Base-by-base conservation (phyloP, 1,284 basidiomycete species). In the Boletus coffeatus region DNA sequence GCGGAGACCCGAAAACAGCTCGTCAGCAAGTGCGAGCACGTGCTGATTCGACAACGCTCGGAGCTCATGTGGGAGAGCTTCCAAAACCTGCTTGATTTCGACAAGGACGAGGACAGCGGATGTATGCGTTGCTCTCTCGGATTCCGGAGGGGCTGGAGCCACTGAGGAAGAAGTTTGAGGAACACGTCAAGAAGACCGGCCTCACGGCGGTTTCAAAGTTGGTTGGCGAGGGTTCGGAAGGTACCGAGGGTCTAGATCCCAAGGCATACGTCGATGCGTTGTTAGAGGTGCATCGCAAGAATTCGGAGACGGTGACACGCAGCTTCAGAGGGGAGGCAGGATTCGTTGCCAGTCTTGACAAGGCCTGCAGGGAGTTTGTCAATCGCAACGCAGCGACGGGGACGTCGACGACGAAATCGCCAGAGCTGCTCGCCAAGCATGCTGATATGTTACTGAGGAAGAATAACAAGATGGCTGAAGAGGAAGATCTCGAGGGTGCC, bases 301-400 rank as follows among this genome's bases (percentile, higher is more conserved):
- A 95, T 77, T 88, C 90, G 64, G 92, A 94, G 70, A 93, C 94
- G 1, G 94, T 98, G 65, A 84, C 88, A 60, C 84, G 92, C 62
- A 94, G 93, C 66, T 99, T 99, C 84, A 88, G 90, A 69, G 90
- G 89, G 34, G 97, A 99, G 76, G 90, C 95, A 43, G 95, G 95
- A 1, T 99, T 99, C 76, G 92, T 94, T 50, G 96, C 95, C 0
- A 92, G 92, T 72, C 83, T 99, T 55, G 97, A 99, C 78, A 87
- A 95, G 82, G 97, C 97, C 10, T 98, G 96, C 78, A 83, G 94
- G 72, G 94, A 96, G 74, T 98, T 96, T 74, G 93, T 96, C 75
- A 99, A 99, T 76, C 83, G 88, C 57, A 99, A 99, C 75, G 88
- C 90, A 62, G 96, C 94, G 4, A 95, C 93, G 16, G 90, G 90